Conservation (phyloP, 2,329 filamentous ascomycete species). For the Aspergillus ibericus region DNA sequence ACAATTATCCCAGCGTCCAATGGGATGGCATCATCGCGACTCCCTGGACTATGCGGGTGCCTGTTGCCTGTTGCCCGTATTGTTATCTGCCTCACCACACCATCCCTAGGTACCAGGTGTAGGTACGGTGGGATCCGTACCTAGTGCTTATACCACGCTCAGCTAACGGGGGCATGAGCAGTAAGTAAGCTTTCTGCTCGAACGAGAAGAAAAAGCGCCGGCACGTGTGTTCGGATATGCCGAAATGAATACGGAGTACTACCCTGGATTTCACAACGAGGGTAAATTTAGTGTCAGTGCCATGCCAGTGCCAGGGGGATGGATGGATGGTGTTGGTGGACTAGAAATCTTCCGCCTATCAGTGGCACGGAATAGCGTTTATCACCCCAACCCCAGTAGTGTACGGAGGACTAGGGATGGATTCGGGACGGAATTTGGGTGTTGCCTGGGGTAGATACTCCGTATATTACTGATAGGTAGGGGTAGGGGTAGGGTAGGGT, state of each 20-base stretch:
- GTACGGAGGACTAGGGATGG: no score
- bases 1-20: background rate
- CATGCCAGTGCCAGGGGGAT: background rate
- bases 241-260: background rate
- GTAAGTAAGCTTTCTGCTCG: background rate
- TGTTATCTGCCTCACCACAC: background rate
- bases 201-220: background rate
- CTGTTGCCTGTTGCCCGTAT: background rate
- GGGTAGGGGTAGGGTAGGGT: no score
- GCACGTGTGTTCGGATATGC: background rate
- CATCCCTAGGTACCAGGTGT: no score
- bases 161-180: background rate
- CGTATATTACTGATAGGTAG: no score
- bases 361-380: background rate
- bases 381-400: background rate
- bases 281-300: background rate
- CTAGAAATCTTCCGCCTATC: conserved; percentile 1
- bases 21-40: background rate
- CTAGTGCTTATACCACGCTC: background rate
- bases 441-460: background rate
- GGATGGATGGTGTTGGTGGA: background rate
- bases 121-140: no score
- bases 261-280: background rate
- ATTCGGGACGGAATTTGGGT: background rate
- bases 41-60: background rate